phyloP scores from a whole-genome alignment of 2,329 filamentous ascomycete species.

The Aspergillus transmontanensis region DNA sequence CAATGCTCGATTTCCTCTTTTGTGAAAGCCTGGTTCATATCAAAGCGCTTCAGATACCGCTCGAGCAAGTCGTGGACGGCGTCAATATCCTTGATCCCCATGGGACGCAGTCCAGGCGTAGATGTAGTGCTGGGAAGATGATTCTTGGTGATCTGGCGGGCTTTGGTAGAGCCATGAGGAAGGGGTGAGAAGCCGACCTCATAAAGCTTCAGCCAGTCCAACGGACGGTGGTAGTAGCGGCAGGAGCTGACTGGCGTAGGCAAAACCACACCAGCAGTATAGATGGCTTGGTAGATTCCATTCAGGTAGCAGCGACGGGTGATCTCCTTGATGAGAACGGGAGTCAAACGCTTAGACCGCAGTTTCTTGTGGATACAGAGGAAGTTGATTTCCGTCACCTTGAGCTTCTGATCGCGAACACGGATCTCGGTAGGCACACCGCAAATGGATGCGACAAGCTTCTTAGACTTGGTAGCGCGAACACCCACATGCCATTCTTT shows the following conservation, averaged over 20 bases:
- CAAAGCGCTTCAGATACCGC: conserved; percentile 76
- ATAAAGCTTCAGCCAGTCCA: conserved; percentile 96
- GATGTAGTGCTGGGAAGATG: conserved; percentile 73
- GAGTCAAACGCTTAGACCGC: conserved; percentile 85
- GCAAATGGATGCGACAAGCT: conserved; percentile 93
- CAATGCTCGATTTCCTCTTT: conserved; percentile 84
- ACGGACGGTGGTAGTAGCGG: conserved; percentile 89
- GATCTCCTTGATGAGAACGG: conserved; percentile 96
- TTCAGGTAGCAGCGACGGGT: conserved; percentile 86
- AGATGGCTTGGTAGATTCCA: conserved; percentile 91
- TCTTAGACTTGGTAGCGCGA: conserved; percentile 76
- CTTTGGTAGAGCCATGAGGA: conserved; percentile 78
- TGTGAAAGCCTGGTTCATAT: conserved; percentile 80
- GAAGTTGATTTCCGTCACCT: conserved; percentile 94
- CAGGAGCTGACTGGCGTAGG: conserved; percentile 91
- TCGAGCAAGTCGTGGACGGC: conserved; percentile 73
- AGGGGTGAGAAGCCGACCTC: conserved; percentile 92
- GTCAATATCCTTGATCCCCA: conserved; percentile 77
- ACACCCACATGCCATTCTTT: conserved; percentile 96
- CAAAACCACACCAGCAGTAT: conserved; percentile 88
- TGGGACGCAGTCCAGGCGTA: conserved; percentile 74
- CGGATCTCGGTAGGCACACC: conserved; percentile 84
- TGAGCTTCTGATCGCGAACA: conserved; percentile 73
- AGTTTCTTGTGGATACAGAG: conserved; percentile 98
- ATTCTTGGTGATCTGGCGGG: conserved; percentile 84